A percentile compares a stretch with the other conserved stretches of the same genome.
Evolutionary conservation across 495 filamentous ascomycete genomes (phyloP).

Genomic region (Penicillium roqueforti): DNA sequence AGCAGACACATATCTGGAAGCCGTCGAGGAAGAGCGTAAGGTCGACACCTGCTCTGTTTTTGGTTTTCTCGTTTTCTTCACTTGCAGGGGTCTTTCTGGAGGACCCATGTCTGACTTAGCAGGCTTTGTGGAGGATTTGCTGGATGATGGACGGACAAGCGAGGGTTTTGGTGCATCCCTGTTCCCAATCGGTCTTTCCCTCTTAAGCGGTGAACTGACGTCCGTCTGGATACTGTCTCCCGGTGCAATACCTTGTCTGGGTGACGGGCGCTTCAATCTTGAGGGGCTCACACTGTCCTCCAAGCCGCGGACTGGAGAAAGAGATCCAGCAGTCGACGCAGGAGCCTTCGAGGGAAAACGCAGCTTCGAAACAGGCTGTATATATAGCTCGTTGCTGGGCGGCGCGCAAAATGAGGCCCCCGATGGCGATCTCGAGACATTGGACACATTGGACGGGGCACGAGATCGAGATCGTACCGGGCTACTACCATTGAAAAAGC

Average conservation of each 20-base stretch:
- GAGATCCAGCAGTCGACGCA: conserved; percentile 16
- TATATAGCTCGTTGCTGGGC: conserved; percentile 25
- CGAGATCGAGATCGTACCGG: conserved; percentile 53
- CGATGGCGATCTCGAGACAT: conserved; percentile 47
- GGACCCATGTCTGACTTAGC: conserved; percentile 39
- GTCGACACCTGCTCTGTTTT: conserved; percentile 26
- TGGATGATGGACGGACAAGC: conserved; percentile 53
- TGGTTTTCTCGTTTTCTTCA: conserved; percentile 43
- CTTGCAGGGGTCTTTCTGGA: conserved; percentile 46
- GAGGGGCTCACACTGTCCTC: conserved; percentile 26
- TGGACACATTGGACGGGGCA: conserved; percentile 51
- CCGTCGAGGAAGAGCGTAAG: conserved; percentile 30
- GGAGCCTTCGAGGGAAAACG: conserved; percentile 33
- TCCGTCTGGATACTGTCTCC: conserved; percentile 6
- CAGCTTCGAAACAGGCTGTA: conserved; percentile 28
- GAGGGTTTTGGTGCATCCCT: conserved; percentile 47
- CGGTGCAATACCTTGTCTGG: conserved; percentile 20
- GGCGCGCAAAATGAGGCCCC: conserved; percentile 34
- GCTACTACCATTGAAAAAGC: conserved; percentile 57
- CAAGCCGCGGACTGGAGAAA: conserved; percentile 13
- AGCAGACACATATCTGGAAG: conserved; percentile 32
- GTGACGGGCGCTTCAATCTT: conserved; percentile 22
- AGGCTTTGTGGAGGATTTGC: conserved; percentile 52
- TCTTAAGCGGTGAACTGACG: conserved; percentile 12
- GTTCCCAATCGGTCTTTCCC: conserved; percentile 27